These are phyloP conservation scores for Lophiostoma macrostomum DNA, from an alignment of 495 filamentous ascomycete genomes.

Conservation along the genomic window DNA sequence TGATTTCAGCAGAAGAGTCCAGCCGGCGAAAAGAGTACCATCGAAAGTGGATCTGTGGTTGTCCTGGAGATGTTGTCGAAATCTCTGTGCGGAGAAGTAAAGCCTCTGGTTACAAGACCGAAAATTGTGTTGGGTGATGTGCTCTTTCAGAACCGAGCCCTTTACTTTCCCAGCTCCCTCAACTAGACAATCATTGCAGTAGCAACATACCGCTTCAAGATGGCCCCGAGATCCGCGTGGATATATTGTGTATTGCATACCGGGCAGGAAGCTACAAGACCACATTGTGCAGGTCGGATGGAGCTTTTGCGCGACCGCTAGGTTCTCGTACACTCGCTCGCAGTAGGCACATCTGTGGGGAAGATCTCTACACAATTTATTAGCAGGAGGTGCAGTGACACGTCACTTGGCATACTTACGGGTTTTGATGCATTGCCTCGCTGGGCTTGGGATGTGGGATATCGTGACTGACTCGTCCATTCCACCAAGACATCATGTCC, in stretches of 20 bases:
- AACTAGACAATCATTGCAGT: constrained; percentile 24
- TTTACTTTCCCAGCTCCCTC: constrained; percentile 22
- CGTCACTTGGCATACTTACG: constrained; percentile 7
- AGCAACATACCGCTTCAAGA: constrained; percentile 25
- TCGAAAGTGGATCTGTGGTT: constrained; percentile 23
- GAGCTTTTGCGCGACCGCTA: constrained; percentile 11
- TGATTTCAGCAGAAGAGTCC: constrained; percentile 27
- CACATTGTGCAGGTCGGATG: constrained; percentile 28
- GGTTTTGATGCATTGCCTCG: not conserved
- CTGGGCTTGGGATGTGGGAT: not conserved
- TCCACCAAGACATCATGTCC: constrained; percentile 32
- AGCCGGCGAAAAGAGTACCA: constrained; percentile 22
- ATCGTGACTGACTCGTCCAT: constrained; percentile 10
- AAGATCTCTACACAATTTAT: constrained; percentile 2
- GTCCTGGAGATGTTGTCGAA: constrained; percentile 28
- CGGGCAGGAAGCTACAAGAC: constrained; percentile 27
- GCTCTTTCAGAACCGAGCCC: constrained; percentile 20
- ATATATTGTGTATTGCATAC: constrained; percentile 29
- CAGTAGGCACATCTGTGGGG: constrained; percentile 21
- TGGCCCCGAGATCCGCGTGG: constrained; percentile 8
- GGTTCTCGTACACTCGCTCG: constrained; percentile 22
- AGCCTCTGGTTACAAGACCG: constrained; percentile 21
- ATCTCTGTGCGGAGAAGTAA: constrained; percentile 26
- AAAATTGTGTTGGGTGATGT: constrained; percentile 28
- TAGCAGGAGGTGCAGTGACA: not conserved